Evolutionary conservation across 1,284 basidiomycete genomes (phyloP), one percentile per base, ranked within the genome.

Genomic region (Pisolithus thermaeus): DNA sequence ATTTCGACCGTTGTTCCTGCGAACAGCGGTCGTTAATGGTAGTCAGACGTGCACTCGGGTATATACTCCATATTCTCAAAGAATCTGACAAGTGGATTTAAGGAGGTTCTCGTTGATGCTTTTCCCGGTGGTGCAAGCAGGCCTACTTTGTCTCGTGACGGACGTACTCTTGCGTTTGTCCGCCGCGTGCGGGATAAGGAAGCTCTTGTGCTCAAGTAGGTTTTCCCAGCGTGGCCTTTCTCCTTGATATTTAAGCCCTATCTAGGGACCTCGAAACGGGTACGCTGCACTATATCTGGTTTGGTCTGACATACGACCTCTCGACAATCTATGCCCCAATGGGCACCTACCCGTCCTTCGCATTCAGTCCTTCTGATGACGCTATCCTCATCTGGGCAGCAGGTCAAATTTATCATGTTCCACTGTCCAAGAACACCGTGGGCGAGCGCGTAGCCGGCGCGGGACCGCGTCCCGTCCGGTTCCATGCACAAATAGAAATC

Each of bases 261-360:
- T 35, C 16, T 55, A 87, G 85, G 60, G 85, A 88, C 59, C 69
- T 88, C 9, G 61, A 72, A 36, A 83, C 80, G 2, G 86, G 85
- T 7, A 82, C 81, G 1, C 69, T 84, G 32, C 77, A 75, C 54
- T 68, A 87, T 58, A 66, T 80, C n/a, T 88, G 82, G 81, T 69
- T 86, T 49, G 85, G 83, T 0, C 73, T 88, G 30, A 81, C 75
- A 1, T 86, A 83, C 57, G 85, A 88, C 59, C 69, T 81, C 16
- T 73, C 73, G n/a, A 64, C 66, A 4, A 72, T 84, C 45, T 84
- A 79, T 9, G 81, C 84, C 5, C 83, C 84, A 0, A 86, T 86
- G 81, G 84, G 85, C 16, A 84, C 85, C 23, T 88, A 87, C 57
- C 84, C 86, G 0, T 81, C 83, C 1, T 88, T 84, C 59, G 73